phyloP scores from a whole-genome alignment of 2,329 filamentous ascomycete species.

The Xylariaceae sp. region DNA sequence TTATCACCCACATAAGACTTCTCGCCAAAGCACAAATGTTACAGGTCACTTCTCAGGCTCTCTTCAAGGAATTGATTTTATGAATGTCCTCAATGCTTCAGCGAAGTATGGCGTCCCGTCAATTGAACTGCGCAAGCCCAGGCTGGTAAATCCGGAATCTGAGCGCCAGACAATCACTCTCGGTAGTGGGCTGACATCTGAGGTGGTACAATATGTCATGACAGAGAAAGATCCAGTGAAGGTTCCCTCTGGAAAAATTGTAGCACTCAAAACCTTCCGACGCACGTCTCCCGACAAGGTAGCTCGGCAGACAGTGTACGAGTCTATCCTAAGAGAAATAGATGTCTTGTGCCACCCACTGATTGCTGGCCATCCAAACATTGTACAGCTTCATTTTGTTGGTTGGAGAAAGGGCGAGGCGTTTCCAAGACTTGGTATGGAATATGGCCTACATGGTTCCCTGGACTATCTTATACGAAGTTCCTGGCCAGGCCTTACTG shows the following conservation, averaged over 20 bases:
- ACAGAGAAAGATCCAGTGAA: constrained; percentile 1
- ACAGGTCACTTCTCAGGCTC: no score
- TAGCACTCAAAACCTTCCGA: constrained; percentile 8
- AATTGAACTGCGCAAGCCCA: constrained; percentile 1
- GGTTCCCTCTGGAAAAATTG: not conserved
- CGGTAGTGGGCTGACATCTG: constrained; percentile 17
- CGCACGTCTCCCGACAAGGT: not conserved
- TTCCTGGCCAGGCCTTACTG: not conserved
- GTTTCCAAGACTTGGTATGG: constrained; percentile 15
- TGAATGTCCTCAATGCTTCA: not conserved
- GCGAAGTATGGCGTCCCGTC: not conserved
- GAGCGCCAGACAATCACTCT: constrained; percentile 5
- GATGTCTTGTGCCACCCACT: constrained; percentile 1
- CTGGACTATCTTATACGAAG: constrained; percentile 16
- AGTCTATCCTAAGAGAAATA: constrained; percentile 18
- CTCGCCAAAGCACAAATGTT: no score
- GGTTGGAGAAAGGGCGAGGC: constrained; percentile 13
- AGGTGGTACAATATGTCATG: constrained; percentile 13
- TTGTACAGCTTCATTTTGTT: constrained; percentile 13
- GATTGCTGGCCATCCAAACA: constrained; percentile 11
- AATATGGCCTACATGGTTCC: constrained; percentile 11
- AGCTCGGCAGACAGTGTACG: constrained; percentile 6
- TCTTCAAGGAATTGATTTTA: not conserved
- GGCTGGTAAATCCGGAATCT: not conserved
- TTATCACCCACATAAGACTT: no score